Evolutionary conservation across 352 stramenopile genomes (phyloP), one percentile per base, ranked within the genome.

Genomic region (Phytophthora crassamura): DNA sequence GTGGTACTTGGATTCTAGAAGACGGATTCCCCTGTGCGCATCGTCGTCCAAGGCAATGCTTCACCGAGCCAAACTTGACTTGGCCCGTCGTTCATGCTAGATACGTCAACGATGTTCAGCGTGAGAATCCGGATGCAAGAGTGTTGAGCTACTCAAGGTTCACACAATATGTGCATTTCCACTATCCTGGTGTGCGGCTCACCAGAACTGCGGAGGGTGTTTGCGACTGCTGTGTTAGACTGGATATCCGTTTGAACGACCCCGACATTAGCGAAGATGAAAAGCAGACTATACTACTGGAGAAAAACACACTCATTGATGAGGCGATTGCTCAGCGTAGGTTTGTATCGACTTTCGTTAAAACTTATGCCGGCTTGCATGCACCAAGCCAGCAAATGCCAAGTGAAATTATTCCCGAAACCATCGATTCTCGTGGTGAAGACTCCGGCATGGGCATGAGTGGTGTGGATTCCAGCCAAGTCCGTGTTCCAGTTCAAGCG

Each of bases 141-240:
- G 54, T 33, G 2, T 2, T 53, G 10, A 66, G 48, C 16, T 66
- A 66, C 20, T 54, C 58, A 8, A 12, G 47, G 5, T 66, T 66
- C 25, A 66, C 35, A 4, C 48, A 66, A n/a, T 59, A 59, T 16
- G 11, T 49, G 6, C 57, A 57, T 14, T 59, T 54, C 11, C 39
- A 58, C n/a, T 59, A 58, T 20, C 58, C 32, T 22, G 39, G 58
- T 14, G 47, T 66, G 1, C n/a, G 40, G 20, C 6, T 66, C 15
- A 66, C 48, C 18, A 6, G 47, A 41, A 59, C 58, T 14, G 12
- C 58, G 12, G 39, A 59, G 9, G 58, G 59, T 40, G 39, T 54
- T 11, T 59, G 57, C 41, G 48, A 66, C 20, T 66, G 20, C 33
- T 66, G 39, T 15, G 48, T 59, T 39, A 47, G 48, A 1, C 15